Evolutionary conservation across 2,329 filamentous ascomycete species (phyloP).

Genomic region (Cercospora beticola): DNA sequence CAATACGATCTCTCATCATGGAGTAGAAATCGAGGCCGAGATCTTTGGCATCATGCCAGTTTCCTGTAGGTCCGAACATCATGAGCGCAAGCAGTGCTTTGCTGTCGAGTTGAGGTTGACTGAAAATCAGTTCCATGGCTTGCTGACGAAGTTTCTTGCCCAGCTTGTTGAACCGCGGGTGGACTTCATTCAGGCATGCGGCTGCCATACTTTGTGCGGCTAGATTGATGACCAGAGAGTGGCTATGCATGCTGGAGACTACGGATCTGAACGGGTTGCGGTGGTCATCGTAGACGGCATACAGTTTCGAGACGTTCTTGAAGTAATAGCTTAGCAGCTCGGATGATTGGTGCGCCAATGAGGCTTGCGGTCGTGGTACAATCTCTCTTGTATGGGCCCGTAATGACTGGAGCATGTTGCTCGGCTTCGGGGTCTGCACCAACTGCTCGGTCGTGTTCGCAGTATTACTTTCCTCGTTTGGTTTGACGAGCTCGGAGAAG

Average conservation of each 20-base stretch:
- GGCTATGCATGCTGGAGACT: slow-evolving; percentile 23
- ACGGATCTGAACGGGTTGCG: slow-evolving; percentile 25
- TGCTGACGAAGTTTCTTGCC: slow-evolving; percentile 28
- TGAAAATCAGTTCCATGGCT: slow-evolving; percentile 26
- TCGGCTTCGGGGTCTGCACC: not conserved
- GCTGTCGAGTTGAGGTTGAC: slow-evolving; percentile 24
- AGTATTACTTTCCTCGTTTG: not conserved
- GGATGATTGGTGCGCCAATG: slow-evolving; percentile 21
- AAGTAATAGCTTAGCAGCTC: slow-evolving; percentile 28
- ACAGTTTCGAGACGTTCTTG: slow-evolving; percentile 25
- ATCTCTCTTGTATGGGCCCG: slow-evolving; percentile 11
- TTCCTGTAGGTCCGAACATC: slow-evolving; percentile 60
- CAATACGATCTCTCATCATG: slow-evolving; percentile 31
- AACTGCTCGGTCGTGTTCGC: not conserved
- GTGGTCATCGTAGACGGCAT: slow-evolving; percentile 24
- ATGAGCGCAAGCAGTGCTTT: slow-evolving; percentile 53
- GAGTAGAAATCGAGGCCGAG: slow-evolving; percentile 53
- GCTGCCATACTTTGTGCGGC: slow-evolving; percentile 31
- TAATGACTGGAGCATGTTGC: slow-evolving; percentile 21
- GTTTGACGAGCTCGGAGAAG: slow-evolving; percentile 6
- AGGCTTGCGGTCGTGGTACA: slow-evolving; percentile 11
- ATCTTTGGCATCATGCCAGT: slow-evolving; percentile 59
- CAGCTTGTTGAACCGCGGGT: slow-evolving; percentile 27
- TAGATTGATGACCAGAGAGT: slow-evolving; percentile 25
- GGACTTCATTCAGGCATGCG: slow-evolving; percentile 28